Evolutionary conservation across 345 rosid genomes (phyloP), one percentile per base, ranked within the genome.

Genomic region (Linum lewisii): DNA sequence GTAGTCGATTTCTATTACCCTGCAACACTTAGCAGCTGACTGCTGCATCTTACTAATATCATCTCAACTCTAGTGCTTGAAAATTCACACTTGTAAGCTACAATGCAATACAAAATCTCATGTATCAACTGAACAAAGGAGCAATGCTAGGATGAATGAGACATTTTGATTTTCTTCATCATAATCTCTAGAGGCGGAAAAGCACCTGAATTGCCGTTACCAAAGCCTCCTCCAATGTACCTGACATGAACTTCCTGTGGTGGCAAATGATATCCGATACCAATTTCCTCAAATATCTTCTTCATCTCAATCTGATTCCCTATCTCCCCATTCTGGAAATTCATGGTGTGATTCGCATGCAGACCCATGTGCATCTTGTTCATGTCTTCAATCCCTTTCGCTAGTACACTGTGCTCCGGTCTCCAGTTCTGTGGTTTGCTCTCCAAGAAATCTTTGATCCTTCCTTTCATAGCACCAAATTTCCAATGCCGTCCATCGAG

Each of bases 281-380:
- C 73, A 23, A 88, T 77, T 32, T 73, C 86, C 71, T 85, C 90
- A 7, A 88, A 79, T 24, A 74, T 66, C 52, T 38, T 81, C 76
- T 82, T 88, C 58, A 85, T 63, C 57, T 81, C 81, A 72, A 86
- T 82, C 60, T 90, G 51, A 42, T 68, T 70, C 59, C 34, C 79
- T 71, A 72, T 80, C 34, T 83, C 90, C 22, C 75, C 79, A 44
- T 80, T 80, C 59, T 85, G 93, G 68, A 81, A 85, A 67, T 85
- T 88, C 37, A 81, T 75, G 34, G 93, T 88, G 79, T 85, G 93
- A 55, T 68, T 77, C 3, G 72, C 62, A 51, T 69, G 83, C 6
- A 85, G 72, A 57, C 68, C 88, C 78, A 88, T 77, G 74, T 80
- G 81, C 72, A 88, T 75, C 77, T 79, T 88, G 75, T 88, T 78